These are phyloP conservation scores for Melanogaster broomeanus DNA, from an alignment of 768 basidiomycete species.

Conservation along the genomic window DNA sequence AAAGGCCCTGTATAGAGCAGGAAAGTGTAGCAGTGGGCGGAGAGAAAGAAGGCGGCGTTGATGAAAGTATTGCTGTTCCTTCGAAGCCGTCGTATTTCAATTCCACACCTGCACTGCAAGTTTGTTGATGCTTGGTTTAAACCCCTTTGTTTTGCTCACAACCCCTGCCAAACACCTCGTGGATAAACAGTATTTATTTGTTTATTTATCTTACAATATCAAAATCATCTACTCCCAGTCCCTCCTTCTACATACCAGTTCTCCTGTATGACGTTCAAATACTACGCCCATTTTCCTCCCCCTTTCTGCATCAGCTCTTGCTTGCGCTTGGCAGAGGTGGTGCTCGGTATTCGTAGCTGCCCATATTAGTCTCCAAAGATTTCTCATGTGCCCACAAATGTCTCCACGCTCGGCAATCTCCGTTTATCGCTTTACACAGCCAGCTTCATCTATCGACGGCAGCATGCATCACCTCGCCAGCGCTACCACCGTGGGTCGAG, in stretches of 20 bases:
- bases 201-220: not conserved
- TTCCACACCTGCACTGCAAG: constrained; percentile 28
- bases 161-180: constrained; percentile 3
- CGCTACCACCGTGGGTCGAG: not conserved
- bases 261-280: too few species aligned
- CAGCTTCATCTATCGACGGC: not conserved
- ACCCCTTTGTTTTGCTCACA: constrained; percentile 19
- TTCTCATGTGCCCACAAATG: constrained; percentile 6
- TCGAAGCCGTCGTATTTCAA: constrained; percentile 36
- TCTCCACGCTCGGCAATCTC: constrained; percentile 15
- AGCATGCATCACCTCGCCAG: not conserved
- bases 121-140: constrained; percentile 22
- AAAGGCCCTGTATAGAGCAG: constrained; percentile 27
- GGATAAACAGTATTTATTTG: constrained; percentile 5
- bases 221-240: too few species aligned
- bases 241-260: too few species aligned
- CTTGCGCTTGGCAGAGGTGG: too few species aligned
- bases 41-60: constrained; percentile 35
- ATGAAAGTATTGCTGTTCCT: constrained; percentile 33
- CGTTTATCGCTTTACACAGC: constrained; percentile 7
- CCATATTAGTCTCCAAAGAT: not conserved
- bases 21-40: constrained; percentile 22
- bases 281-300: too few species aligned
- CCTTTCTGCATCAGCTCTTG: too few species aligned
- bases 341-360: too few species aligned